Conservation (phyloP, 306 rosid species). For the Cicer chorassanicum region DNA sequence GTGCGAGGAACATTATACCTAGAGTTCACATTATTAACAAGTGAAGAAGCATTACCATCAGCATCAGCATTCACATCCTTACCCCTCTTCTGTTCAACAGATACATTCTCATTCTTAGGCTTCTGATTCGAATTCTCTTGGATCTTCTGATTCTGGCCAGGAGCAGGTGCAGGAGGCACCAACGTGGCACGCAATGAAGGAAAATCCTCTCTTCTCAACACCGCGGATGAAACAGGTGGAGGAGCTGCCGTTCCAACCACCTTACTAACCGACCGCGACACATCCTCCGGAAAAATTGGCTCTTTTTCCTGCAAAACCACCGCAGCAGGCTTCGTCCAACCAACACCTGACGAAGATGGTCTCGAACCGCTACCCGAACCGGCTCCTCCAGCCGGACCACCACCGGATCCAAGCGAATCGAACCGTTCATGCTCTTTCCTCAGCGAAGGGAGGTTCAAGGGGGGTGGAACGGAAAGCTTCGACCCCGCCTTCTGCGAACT, state of each 20-base stretch:
- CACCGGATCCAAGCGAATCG: conserved; percentile 71
- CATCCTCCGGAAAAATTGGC: conserved; percentile 42
- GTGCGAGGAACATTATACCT: conserved; percentile 49
- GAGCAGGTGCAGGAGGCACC: conserved; percentile 58
- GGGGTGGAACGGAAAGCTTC: conserved; percentile 98
- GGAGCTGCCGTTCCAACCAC: conserved; percentile 17
- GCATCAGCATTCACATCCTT: conserved; percentile 16
- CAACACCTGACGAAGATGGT: conserved; percentile 81
- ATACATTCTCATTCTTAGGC: conserved; percentile 54
- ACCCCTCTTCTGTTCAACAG: conserved; percentile 54
- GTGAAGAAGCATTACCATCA: conserved; percentile 43
- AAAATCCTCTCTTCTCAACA: conserved; percentile 92
- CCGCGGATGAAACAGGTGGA: conserved; percentile 48
- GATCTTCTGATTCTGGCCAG: conserved; percentile 60
- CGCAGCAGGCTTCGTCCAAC: conserved; percentile 81
- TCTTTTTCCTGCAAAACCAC: conserved; percentile 63
- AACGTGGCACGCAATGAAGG: conserved; percentile 85
- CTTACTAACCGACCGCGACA: conserved; percentile 42
- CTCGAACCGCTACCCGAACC: conserved; percentile 70
- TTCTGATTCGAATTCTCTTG: conserved; percentile 66
- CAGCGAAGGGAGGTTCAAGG: conserved; percentile 92
- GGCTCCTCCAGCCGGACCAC: conserved; percentile 70
- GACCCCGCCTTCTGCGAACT: conserved; percentile 88
- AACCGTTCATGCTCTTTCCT: conserved; percentile 88
- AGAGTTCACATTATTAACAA: conserved; percentile 54